phyloP scores from a whole-genome alignment of 2,329 filamentous ascomycete genomes.

The Sporothrix variecibatus region DNA sequence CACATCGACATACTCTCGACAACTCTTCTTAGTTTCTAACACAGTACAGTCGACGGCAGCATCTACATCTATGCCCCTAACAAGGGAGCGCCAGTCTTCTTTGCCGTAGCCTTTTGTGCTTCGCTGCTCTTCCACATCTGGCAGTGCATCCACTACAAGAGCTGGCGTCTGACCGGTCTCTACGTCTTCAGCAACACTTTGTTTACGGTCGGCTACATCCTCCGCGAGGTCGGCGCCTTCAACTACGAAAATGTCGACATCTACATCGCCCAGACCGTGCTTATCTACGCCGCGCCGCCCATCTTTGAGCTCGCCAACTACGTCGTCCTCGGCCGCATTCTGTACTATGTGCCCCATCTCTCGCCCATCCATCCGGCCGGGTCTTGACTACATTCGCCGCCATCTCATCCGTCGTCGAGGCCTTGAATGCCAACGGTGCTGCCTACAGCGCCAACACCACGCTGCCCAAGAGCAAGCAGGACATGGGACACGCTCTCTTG shows the following conservation, averaged over 20 bases:
- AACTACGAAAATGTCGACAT: slow-evolving; percentile 46
- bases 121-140: slow-evolving; percentile 37
- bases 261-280: slow-evolving; percentile 45
- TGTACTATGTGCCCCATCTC: slow-evolving; percentile 63
- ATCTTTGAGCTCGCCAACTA: slow-evolving; percentile 66
- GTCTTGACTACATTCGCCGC: slow-evolving; percentile 51
- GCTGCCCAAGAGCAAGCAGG: slow-evolving; percentile 42
- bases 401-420: slow-evolving; percentile 52
- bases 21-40: not conserved
- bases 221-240: slow-evolving; percentile 51
- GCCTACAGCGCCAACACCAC: slow-evolving; percentile 50
- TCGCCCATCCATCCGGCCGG: slow-evolving; percentile 53
- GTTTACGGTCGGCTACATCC: slow-evolving; percentile 54
- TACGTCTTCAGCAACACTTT: slow-evolving; percentile 50
- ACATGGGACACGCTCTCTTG: slow-evolving; percentile 49
- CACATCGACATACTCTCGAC: not conserved
- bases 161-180: slow-evolving; percentile 52
- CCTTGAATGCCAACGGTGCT: slow-evolving; percentile 52
- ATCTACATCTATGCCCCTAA: slow-evolving; percentile 41
- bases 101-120: slow-evolving; percentile 37
- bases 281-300: slow-evolving; percentile 48
- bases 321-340: slow-evolving; percentile 60
- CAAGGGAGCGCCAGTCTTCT: slow-evolving; percentile 43
- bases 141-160: slow-evolving; percentile 47
- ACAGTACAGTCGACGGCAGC: slow-evolving; percentile 33